Conservation (phyloP, 352 stramenopile species). For the Pythium aquatile region DNA sequence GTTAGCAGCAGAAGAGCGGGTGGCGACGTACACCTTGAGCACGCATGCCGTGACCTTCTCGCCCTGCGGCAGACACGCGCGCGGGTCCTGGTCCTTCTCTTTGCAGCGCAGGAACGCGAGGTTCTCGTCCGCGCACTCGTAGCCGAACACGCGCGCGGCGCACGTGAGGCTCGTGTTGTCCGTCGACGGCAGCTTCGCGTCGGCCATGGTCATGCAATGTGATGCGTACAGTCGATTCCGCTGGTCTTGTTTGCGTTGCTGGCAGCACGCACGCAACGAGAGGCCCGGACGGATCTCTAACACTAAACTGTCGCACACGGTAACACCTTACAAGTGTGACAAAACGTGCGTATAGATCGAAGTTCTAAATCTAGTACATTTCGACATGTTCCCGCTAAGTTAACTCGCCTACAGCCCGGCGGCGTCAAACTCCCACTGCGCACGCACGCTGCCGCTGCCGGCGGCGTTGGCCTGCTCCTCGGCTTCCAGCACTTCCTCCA, state of each 20-base stretch:
- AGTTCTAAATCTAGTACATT: slow-evolving; percentile 27
- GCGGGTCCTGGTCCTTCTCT: slow-evolving; percentile 76
- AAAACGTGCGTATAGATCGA: neutral
- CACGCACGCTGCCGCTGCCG: slow-evolving; percentile 64
- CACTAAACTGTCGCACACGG: slow-evolving; percentile 19
- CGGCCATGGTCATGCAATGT: slow-evolving; percentile 42
- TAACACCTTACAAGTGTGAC: slow-evolving; percentile 1
- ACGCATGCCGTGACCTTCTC: slow-evolving; percentile 88
- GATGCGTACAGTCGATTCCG: slow-evolving; percentile 17
- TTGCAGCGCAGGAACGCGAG: slow-evolving; percentile 88
- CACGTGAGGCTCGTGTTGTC: slow-evolving; percentile 89
- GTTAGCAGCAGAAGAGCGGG: neutral
- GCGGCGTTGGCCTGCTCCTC: slow-evolving; percentile 70
- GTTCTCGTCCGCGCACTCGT: slow-evolving; percentile 83
- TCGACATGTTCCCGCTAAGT: neutral
- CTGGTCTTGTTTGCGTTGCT: slow-evolving; percentile 16
- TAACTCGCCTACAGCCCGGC: slow-evolving; percentile 22
- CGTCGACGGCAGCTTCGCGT: slow-evolving; percentile 68
- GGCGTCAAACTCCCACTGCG: slow-evolving; percentile 83
- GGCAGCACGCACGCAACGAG: slow-evolving; percentile 21
- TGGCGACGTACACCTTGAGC: slow-evolving; percentile 74
- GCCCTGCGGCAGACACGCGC: slow-evolving; percentile 76
- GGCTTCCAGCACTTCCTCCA: slow-evolving; percentile 81
- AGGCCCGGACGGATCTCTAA: slow-evolving; percentile 13
- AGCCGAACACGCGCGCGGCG: slow-evolving; percentile 75